A percentile compares a stretch with the other conserved stretches of the same genome.
These are phyloP conservation scores for Cystofilobasidium macerans DNA, from an alignment of 768 basidiomycete species.

Conservation along the genomic window DNA sequence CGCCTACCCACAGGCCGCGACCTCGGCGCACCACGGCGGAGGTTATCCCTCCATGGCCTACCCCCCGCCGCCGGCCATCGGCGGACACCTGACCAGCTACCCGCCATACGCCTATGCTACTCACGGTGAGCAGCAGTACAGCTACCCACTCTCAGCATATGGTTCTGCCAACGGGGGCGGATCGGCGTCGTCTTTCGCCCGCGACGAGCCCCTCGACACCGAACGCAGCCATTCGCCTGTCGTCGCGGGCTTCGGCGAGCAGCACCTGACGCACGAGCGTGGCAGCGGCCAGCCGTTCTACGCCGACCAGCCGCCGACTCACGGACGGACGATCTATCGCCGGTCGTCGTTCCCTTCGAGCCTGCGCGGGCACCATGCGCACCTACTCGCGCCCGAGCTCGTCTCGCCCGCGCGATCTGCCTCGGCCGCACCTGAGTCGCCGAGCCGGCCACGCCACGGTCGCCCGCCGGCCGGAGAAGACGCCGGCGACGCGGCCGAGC, in stretches of 20 bases:
- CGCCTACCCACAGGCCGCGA: background rate
- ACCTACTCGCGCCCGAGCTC: background rate
- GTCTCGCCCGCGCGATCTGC: background rate
- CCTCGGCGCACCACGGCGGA: background rate
- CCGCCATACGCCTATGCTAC: background rate
- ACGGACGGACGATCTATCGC: slow-evolving; percentile 3
- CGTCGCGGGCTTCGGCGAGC: background rate
- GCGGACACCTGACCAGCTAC: background rate
- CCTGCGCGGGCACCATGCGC: background rate
- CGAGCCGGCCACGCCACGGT: background rate
- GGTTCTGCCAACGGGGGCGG: no score
- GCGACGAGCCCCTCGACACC: background rate
- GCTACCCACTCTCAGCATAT: background rate
- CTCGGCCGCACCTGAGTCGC: background rate
- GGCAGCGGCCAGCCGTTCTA: background rate
- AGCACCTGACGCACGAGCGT: background rate
- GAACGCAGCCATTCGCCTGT: background rate
- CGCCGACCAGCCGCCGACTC: background rate
- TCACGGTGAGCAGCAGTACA: slow-evolving; percentile 8
- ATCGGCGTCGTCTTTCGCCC: background rate
- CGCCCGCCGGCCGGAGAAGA: background rate
- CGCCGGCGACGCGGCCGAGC: background rate
- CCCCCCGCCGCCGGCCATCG: background rate
- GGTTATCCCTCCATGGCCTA: background rate
- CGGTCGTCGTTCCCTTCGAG: slow-evolving; percentile 1